Percentiles rank a stretch among this genome's conserved stretches.
These are phyloP conservation scores for Cadophora luteo-olivacea DNA, from an alignment of 2,329 filamentous ascomycete genomes.

Conservation along the genomic window DNA sequence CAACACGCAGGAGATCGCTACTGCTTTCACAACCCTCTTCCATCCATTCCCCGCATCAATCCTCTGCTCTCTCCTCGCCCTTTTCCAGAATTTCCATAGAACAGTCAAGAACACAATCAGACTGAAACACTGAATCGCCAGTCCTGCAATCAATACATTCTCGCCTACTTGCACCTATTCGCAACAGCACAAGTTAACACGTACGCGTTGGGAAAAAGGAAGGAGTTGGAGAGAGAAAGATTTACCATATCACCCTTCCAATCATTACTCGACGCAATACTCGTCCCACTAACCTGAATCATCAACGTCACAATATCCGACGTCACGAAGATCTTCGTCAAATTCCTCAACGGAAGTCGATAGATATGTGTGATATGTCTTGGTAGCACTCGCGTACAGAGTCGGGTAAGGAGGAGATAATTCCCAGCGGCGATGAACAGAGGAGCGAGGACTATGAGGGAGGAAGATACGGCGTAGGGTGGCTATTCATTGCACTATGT, in stretches of 20 bases:
- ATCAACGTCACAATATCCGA: constrained; percentile 54
- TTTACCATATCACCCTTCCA: constrained; percentile 44
- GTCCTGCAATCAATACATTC: constrained; percentile 51
- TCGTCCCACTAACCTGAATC: constrained; percentile 53
- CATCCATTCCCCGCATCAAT: constrained; percentile 46
- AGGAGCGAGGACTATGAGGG: constrained; percentile 55
- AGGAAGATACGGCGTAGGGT: constrained; percentile 29
- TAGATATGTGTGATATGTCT: constrained; percentile 46
- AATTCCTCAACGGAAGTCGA: constrained; percentile 46
- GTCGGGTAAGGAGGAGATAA: constrained; percentile 57
- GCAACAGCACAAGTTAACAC: neutral
- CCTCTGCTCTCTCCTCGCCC: constrained; percentile 37
- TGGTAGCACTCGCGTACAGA: constrained; percentile 50
- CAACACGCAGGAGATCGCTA: constrained; percentile 52
- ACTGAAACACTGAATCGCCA: constrained; percentile 50
- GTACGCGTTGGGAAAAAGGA: neutral
- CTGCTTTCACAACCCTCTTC: constrained; percentile 49
- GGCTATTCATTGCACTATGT: constrained; percentile 11
- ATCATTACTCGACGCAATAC: constrained; percentile 50
- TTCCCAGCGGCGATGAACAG: constrained; percentile 57
- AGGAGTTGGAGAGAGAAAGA: neutral
- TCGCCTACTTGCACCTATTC: constrained; percentile 47
- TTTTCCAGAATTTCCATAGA: constrained; percentile 48
- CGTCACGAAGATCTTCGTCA: constrained; percentile 55
- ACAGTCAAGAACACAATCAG: constrained; percentile 51